These are phyloP conservation scores for Durio zibethinus DNA, from an alignment of 345 rosid species.

Conservation along the genomic window DNA sequence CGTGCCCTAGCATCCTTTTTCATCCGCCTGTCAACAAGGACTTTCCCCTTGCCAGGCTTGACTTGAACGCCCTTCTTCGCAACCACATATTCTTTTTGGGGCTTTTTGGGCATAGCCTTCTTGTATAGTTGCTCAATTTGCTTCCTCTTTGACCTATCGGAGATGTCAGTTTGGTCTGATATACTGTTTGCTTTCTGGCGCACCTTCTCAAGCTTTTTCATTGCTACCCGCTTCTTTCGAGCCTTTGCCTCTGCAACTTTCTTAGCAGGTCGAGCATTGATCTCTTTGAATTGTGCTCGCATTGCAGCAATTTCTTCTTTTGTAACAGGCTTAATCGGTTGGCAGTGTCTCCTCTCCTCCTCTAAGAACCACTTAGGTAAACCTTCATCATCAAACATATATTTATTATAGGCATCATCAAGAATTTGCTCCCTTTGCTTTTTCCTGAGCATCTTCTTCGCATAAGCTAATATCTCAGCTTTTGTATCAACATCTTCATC, in stretches of 20 bases:
- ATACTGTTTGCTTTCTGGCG: constrained; percentile 86
- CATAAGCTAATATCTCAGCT: constrained; percentile 87
- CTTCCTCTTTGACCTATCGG: constrained; percentile 74
- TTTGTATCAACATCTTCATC: constrained; percentile 56
- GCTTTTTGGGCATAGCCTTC: constrained; percentile 66
- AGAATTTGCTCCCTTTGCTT: constrained; percentile 78
- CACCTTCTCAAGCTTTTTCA: constrained; percentile 76
- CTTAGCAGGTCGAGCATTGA: constrained; percentile 91
- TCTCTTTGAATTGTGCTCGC: constrained; percentile 87
- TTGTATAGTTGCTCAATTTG: constrained; percentile 84
- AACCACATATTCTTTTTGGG: constrained; percentile 74
- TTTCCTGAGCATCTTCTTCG: constrained; percentile 91
- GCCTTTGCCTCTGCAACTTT: constrained; percentile 95
- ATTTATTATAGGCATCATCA: constrained; percentile 77
- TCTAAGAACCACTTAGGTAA: constrained; percentile 86
- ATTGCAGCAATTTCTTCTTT: constrained; percentile 84
- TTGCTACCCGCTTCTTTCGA: constrained; percentile 69
- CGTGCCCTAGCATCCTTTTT: constrained; percentile 64
- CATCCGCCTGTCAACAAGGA: constrained; percentile 81
- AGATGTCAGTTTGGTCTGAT: constrained; percentile 70
- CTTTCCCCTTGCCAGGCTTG: constrained; percentile 79
- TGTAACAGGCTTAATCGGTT: constrained; percentile 70
- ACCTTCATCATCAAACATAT: constrained; percentile 74
- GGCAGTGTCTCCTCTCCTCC: constrained; percentile 78
- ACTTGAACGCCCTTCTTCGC: constrained; percentile 91